Conservation (phyloP, 208 protist species). For the Phytomonas francai region DNA sequence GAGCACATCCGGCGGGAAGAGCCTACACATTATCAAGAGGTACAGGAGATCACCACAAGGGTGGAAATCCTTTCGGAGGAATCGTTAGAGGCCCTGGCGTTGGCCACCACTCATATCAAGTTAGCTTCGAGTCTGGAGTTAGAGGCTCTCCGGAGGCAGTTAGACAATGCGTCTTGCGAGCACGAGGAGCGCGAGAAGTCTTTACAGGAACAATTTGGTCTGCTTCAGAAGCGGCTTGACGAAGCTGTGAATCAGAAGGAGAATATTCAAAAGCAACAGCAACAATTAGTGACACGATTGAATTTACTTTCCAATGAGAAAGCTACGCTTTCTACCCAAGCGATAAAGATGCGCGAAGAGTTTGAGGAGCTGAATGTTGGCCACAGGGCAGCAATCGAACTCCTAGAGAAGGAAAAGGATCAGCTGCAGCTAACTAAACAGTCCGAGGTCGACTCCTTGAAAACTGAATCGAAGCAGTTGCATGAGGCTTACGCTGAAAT, state of each 20-base stretch:
- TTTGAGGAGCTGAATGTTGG: not conserved
- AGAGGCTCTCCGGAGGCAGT: not conserved
- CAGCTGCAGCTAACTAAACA: not conserved
- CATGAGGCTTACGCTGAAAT: constrained; percentile 27
- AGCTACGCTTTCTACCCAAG: not conserved
- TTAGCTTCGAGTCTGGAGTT: not conserved
- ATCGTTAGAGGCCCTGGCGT: not conserved
- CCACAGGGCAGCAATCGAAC: not conserved
- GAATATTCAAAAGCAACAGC: not conserved
- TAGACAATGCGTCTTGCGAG: not conserved
- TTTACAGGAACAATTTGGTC: not conserved
- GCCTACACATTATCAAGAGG: not conserved
- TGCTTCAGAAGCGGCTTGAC: not conserved
- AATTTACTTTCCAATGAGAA: not conserved
- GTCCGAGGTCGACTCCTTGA: constrained; percentile 5
- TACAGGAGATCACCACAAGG: not conserved
- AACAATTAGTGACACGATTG: not conserved
- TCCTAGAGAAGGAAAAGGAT: not conserved
- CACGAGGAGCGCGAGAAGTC: not conserved
- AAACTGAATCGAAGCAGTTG: constrained; percentile 21
- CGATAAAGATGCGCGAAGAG: not conserved
- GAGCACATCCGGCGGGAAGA: not conserved
- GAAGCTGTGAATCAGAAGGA: not conserved
- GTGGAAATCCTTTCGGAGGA: not conserved
- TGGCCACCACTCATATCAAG: not conserved